Conservation (phyloP, 2,329 filamentous ascomycete genomes). For the Alternaria consortialis region DNA sequence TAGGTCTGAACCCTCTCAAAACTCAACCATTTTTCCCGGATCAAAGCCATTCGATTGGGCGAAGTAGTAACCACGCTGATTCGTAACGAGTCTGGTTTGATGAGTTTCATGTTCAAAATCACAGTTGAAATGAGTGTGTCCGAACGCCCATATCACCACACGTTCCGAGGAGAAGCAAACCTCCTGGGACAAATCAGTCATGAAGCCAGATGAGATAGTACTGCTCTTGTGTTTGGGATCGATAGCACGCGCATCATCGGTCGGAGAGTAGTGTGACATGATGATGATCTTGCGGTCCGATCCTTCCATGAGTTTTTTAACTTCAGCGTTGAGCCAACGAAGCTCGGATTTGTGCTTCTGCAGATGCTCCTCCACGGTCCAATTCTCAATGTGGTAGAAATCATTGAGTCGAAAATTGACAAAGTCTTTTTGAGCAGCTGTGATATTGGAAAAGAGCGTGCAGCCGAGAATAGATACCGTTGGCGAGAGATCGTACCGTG, state of each 20-base stretch:
- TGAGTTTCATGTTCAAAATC: slow-evolving; percentile 32
- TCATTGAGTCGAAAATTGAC: slow-evolving; percentile 61
- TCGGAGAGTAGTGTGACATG: slow-evolving; percentile 57
- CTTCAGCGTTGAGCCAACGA: slow-evolving; percentile 55
- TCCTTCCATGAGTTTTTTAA: slow-evolving; percentile 21
- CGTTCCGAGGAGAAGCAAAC: slow-evolving; percentile 46
- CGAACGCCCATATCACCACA: slow-evolving; percentile 59
- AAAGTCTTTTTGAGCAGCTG: slow-evolving; percentile 44
- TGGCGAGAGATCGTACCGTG: slow-evolving; percentile 50
- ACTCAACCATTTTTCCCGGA: neutral
- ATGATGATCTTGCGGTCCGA: slow-evolving; percentile 46
- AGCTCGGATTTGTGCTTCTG: slow-evolving; percentile 52
- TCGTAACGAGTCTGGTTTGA: slow-evolving; percentile 47
- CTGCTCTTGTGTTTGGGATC: slow-evolving; percentile 48
- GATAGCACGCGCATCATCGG: slow-evolving; percentile 41
- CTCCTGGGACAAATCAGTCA: slow-evolving; percentile 52
- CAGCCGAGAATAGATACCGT: slow-evolving; percentile 57
- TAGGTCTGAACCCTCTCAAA: neutral
- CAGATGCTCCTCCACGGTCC: slow-evolving; percentile 50
- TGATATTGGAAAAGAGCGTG: slow-evolving; percentile 61
- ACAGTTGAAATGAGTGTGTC: slow-evolving; percentile 61
- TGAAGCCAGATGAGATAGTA: slow-evolving; percentile 48
- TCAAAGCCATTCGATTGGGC: slow-evolving; percentile 13
- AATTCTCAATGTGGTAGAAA: slow-evolving; percentile 48
- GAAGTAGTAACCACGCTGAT: slow-evolving; percentile 54